Conservation (phyloP, 164 flowering plant genomes). For the Nymphaea colorata region DNA sequence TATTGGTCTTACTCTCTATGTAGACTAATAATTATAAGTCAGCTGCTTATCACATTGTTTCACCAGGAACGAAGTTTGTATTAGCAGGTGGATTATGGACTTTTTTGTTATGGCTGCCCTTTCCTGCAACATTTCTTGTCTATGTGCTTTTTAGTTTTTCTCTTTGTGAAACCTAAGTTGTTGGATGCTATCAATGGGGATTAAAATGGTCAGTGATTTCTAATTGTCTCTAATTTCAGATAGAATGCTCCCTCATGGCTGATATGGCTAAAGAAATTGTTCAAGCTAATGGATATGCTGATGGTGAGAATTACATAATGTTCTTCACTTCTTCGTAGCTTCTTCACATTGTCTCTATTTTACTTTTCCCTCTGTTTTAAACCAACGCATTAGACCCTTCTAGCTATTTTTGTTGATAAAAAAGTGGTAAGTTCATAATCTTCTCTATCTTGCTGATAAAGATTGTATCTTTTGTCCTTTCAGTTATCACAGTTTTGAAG, state of each 20-base stretch:
- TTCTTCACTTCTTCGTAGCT: background rate
- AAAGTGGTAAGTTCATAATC: background rate
- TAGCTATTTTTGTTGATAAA: background rate
- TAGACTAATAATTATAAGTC: too few species aligned
- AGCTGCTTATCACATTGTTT: too few species aligned
- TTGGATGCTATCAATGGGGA: background rate
- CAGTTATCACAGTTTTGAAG: slow-evolving; percentile 92
- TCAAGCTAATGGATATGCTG: slow-evolving; percentile 65
- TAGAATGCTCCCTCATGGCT: slow-evolving; percentile 97
- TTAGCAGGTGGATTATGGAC: too few species aligned
- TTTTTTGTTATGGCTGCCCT: too few species aligned
- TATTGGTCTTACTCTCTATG: too few species aligned
- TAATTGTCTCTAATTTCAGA: slow-evolving; percentile 24
- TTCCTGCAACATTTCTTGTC: too few species aligned
- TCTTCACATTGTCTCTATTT: background rate
- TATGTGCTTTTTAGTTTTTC: too few species aligned
- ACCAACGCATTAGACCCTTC: background rate
- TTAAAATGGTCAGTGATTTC: background rate
- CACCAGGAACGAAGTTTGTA: too few species aligned
- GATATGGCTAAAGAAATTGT: slow-evolving; percentile 93
- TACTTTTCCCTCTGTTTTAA: background rate
- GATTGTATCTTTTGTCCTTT: background rate
- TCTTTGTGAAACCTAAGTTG: too few species aligned
- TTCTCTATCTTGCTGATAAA: background rate
- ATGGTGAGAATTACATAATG: slow-evolving; percentile 33